Conservation (phyloP, 2,329 filamentous ascomycete genomes). For the Bipolaris victoriae region DNA sequence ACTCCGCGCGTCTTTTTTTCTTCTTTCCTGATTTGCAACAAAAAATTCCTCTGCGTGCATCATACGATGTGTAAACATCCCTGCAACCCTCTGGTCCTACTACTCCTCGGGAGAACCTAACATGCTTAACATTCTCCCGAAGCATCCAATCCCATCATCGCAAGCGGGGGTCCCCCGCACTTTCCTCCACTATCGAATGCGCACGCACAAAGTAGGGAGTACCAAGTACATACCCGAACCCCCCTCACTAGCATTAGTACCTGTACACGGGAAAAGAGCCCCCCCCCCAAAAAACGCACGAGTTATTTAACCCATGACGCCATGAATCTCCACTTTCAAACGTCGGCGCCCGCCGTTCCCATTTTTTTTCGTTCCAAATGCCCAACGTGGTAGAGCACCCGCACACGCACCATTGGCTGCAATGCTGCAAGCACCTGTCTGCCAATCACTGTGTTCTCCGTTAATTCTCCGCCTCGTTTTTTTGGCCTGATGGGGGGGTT, state of each 20-base stretch:
- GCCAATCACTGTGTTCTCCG: slow-evolving; percentile 20
- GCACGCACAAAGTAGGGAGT: too few species aligned
- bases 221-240: too few species aligned
- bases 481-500: not conserved
- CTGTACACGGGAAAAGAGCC: too few species aligned
- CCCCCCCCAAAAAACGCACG: too few species aligned
- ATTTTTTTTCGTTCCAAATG: not conserved
- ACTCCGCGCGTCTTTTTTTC: not conserved
- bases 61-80: not conserved
- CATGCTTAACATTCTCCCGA: too few species aligned
- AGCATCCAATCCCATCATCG: too few species aligned
- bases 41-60: not conserved
- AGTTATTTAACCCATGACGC: not conserved
- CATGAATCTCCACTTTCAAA: not conserved
- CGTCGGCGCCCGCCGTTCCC: too few species aligned
- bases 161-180: too few species aligned
- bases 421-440: not conserved
- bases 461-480: not conserved
- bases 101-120: not conserved
- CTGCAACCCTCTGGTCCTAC: not conserved
- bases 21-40: not conserved
- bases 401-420: not conserved
- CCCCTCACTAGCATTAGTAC: too few species aligned
- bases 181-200: too few species aligned
- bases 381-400: slow-evolving; percentile 2